Base-by-base conservation (phyloP, 352 stramenopile genomes). In the Globisporangium nagaii region DNA sequence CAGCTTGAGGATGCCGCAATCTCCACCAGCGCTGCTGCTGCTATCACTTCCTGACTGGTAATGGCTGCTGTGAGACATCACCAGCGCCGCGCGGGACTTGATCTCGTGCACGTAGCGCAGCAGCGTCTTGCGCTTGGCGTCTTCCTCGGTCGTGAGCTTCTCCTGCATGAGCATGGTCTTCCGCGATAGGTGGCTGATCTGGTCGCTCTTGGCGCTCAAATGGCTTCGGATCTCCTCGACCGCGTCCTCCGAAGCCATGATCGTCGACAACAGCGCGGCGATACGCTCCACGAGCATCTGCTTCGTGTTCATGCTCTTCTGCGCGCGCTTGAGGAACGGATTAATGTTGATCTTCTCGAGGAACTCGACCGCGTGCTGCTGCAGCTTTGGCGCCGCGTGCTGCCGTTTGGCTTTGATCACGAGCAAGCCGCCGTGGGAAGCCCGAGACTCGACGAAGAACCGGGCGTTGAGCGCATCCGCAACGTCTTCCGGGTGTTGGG, bases 101-200 rank as follows among this genome's bases (percentile, higher is more conserved):
- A 98, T 88, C 51, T 96, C 87, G 44, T 97, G 88, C 9, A 98
- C 88, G 60, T 98, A 98, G 25, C 94, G 80, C 30, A 98, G 63
- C 34, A 98, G 71, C 15, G 93, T 98, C 43, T 96, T 89, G 30
- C 94, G 84, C 68, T 98, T 98, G 12, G 95, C 95, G 43, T 98
- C 96, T 68, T 98, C 94, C 62, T 98, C 95, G 11, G 62, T 70
- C 3, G 79, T 87, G 30, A 98, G 67, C 28, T 81, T 75, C 42
- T 96, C 84, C 52, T 97, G 88, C 48, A 96, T 68, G 49, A 78
- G 72, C 60, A 70, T 73, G 2, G 68, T 71, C 57, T 95, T 95
- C 17, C 80, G 68, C 1, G 71, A 53, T 28, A 96, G 60, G 49
- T 96, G 81, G 1, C 73, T 67, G n/a, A 97, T 73, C 53, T 96